Conservation (phyloP, 805 yeast genomes). For the Teunomyces panamensis region DNA sequence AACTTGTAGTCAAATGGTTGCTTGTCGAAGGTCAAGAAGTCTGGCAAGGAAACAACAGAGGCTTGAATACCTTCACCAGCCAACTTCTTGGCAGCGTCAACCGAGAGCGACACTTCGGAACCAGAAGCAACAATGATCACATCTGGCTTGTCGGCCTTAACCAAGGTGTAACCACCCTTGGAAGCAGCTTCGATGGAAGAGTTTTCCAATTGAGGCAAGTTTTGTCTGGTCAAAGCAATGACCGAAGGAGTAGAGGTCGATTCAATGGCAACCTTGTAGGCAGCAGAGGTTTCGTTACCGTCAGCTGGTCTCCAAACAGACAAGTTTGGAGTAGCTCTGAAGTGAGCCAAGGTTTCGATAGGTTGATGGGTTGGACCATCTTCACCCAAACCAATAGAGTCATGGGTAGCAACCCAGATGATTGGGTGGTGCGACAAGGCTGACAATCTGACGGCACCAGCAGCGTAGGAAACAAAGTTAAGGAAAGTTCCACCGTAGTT, state of each 20-base stretch:
- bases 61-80: constrained; percentile 66
- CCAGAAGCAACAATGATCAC: constrained; percentile 86
- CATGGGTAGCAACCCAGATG: constrained; percentile 87
- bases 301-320: constrained; percentile 93
- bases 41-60: constrained; percentile 89
- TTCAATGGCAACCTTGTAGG: constrained; percentile 65
- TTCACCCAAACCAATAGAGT: constrained; percentile 88
- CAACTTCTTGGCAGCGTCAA: constrained; percentile 78
- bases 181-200: constrained; percentile 87
- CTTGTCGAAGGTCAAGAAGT: constrained; percentile 81
- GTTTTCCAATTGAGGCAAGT: constrained; percentile 90
- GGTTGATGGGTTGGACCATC: constrained; percentile 96
- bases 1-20: constrained; percentile 80
- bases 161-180: constrained; percentile 89
- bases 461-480: constrained; percentile 82
- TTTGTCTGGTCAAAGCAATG: constrained; percentile 80
- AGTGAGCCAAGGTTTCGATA: constrained; percentile 82
- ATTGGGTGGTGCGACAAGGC: constrained; percentile 82
- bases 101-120: constrained; percentile 84
- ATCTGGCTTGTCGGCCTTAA: constrained; percentile 55
- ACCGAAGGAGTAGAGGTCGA: constrained; percentile 66
- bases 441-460: constrained; percentile 84
- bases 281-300: constrained; percentile 85
- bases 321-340: constrained; percentile 80
- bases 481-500: constrained; percentile 97